Evolutionary conservation across 2,329 filamentous ascomycete species (phyloP).

Genomic region (Aspergillus japonicus): DNA sequence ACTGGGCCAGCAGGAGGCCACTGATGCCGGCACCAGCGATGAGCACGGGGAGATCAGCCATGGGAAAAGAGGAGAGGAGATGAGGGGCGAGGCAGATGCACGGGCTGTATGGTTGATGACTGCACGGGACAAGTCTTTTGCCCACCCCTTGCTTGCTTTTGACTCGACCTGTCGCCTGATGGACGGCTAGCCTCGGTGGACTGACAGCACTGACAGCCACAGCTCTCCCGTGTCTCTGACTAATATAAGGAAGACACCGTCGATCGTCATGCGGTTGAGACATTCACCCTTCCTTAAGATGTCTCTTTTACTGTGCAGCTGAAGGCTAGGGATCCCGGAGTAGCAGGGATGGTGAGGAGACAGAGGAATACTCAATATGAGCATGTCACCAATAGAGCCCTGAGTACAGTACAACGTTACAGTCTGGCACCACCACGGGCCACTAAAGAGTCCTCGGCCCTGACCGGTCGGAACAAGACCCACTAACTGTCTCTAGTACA

Average conservation of each 20-base stretch:
- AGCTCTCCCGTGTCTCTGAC: neutral
- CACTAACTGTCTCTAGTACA: too few species aligned
- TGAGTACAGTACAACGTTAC: too few species aligned
- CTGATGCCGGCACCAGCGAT: constrained; percentile 47
- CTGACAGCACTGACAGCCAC: neutral
- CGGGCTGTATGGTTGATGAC: neutral
- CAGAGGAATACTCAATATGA: too few species aligned
- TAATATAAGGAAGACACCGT: neutral
- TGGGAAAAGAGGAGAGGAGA: neutral
- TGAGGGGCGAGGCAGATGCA: neutral
- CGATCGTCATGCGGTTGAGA: neutral
- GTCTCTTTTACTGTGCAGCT: too few species aligned
- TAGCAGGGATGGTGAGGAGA: neutral
- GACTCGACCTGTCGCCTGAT: neutral
- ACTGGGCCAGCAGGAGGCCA: constrained; percentile 45
- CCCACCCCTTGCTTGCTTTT: neutral
- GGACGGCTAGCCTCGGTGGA: neutral
- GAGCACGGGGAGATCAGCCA: constrained; percentile 36
- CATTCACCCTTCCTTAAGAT: too few species aligned
- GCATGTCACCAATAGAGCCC: too few species aligned
- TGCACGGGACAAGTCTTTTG: neutral
- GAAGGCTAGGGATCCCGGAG: too few species aligned
- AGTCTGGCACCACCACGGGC: too few species aligned
- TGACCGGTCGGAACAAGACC: too few species aligned
- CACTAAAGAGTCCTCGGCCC: too few species aligned